Evolutionary conservation across 2,329 filamentous ascomycete genomes (phyloP), one percentile per base, ranked within the genome.

Genomic region (Claviceps digitariae): DNA sequence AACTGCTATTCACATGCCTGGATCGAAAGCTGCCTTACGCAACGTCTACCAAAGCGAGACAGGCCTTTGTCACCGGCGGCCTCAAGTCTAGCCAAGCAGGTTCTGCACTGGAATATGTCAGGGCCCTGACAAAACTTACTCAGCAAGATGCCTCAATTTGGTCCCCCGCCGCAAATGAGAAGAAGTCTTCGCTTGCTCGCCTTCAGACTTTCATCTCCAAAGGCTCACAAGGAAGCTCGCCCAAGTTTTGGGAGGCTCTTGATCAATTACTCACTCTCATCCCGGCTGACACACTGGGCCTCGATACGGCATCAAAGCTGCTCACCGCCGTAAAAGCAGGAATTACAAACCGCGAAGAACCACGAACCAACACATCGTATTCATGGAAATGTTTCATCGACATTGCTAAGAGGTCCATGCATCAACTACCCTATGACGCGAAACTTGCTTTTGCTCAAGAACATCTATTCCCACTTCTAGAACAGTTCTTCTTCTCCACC

Each of bases 371-470:
- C 61, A 75, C 82, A 1, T 72, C 78, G 4, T 72, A 78, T 49
- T 87, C 86, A 8, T 96, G 89, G 83, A 79, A 76, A 29, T 78
- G 81, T 15, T 97, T 95, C 63, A 77, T 90, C 20, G 77, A 82
- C 13, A 73, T 82, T 1, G 74, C 79, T 2, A 74, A 76, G 43
- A 74, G 78, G 57, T 71, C 87, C 17, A 62, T 77, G 17, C 68
- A 63, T 34, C 69, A 65, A 9, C 69, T 79, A 4, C 57, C 72
- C 0, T 67, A 74, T 8, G 66, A 72, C 1, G 73, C 77, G 3
- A 75, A 69, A 23, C 66, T 72, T 12, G 58, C 64, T 0, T 68
- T 84, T 48, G 67, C 75, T 1, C 67, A 73, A 50, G 69, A 77
- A 4, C 68, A 76, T 21, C 60, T 84, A 0, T 76, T 77, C 53